Percentiles rank a stretch among this genome's conserved stretches.
Conservation (phyloP, 805 yeast species). For the Saccharomycopsis sp. region DNA sequence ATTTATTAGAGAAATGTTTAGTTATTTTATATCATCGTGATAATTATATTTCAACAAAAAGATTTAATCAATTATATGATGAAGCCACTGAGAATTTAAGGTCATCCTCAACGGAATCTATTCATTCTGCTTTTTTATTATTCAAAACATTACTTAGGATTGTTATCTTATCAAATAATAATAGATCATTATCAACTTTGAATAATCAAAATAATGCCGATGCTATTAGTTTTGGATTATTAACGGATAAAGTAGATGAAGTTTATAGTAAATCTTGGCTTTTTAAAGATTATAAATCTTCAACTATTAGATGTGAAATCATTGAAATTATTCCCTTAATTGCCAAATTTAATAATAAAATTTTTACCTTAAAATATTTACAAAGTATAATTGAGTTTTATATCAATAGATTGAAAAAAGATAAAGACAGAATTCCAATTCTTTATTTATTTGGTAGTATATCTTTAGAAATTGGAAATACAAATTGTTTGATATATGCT, state of each 20-base stretch:
- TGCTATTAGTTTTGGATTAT: neutral
- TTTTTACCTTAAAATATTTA: slow-evolving; percentile 71
- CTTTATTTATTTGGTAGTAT: slow-evolving; percentile 72
- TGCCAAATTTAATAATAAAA: slow-evolving; percentile 64
- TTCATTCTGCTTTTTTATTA: slow-evolving; percentile 15
- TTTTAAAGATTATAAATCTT: slow-evolving; percentile 68
- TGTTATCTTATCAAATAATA: slow-evolving; percentile 4
- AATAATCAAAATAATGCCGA: neutral
- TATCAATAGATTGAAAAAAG: slow-evolving; percentile 65
- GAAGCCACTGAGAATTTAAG: slow-evolving; percentile 11
- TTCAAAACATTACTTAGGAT: slow-evolving; percentile 13
- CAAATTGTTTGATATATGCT: slow-evolving; percentile 13
- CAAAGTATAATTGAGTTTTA: slow-evolving; percentile 72
- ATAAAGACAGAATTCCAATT: slow-evolving; percentile 67
- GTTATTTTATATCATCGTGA: slow-evolving; percentile 30
- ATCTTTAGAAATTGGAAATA: slow-evolving; percentile 10
- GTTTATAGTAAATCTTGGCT: slow-evolving; percentile 21
- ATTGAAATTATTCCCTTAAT: slow-evolving; percentile 72
- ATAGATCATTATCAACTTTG: slow-evolving; percentile 1
- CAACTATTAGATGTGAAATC: slow-evolving; percentile 74
- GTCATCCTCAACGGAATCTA: slow-evolving; percentile 8
- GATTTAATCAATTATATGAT: slow-evolving; percentile 7
- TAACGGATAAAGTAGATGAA: slow-evolving; percentile 12
- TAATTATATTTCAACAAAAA: slow-evolving; percentile 8
- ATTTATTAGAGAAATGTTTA: slow-evolving; percentile 29